Evolutionary conservation across 2,329 filamentous ascomycete species (phyloP), one percentile per base, ranked within the genome.

Genomic region (Fusarium gaditjirri): DNA sequence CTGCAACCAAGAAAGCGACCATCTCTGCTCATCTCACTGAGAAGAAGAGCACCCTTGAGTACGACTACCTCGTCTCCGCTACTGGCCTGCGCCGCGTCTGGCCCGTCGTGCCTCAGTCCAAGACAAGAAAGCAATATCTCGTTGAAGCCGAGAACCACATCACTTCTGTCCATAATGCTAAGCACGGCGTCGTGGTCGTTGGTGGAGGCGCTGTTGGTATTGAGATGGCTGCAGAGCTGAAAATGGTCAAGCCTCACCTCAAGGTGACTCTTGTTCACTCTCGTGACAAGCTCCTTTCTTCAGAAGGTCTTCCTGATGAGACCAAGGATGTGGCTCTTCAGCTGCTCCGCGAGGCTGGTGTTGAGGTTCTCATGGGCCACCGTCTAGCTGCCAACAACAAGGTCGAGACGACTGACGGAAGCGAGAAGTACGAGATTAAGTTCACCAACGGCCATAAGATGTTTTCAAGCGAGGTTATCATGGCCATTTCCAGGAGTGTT

Each of bases 141-240:
- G 78, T 84, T 47, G 92, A 94, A 76, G 86, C 87, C 2, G 84
- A 84, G 52, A 82, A 85, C 14, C 91, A 94, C 70, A 89, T 93
- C 72, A 81, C 86, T 25, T 80, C 83, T 17, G 85, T 90, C 4
- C 79, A 84, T 41, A 83, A 83, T 35, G 88, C 89, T 3, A 81
- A 80, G 8, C 83, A 89, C 25, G 89, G 88, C 2, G 88, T 94
- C 2, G 87, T 93, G 1, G 86, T 95, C 27, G 90, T 95, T n/a
- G 93, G 93, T 23, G 93, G 93, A 71, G 82, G 92, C 54, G 93
- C 93, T 11, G 93, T 95, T 3, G 93, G 93, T 13, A 90, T 95
- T 60, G 93, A 95, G 79, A 94, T 95, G 86, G 92, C 93, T 0
- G 90, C 92, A 3, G 93, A 96, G 82, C 84, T 95, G 59, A 95